These are phyloP conservation scores for Aspergillus novofumigatus DNA, from an alignment of 2,329 filamentous ascomycete species.

Conservation along the genomic window DNA sequence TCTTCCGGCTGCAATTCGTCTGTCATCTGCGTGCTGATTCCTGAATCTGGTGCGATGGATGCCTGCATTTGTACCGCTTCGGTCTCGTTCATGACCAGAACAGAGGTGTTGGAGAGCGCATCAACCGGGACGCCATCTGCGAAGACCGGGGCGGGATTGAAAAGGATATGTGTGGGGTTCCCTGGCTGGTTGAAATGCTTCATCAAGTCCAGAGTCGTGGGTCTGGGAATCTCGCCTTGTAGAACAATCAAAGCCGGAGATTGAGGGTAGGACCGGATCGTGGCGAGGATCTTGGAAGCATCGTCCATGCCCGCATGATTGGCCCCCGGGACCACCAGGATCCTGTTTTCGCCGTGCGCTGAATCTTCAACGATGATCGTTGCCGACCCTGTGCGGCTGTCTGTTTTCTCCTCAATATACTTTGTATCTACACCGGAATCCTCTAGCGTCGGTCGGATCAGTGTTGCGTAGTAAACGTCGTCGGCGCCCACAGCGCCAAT, in stretches of 20 bases:
- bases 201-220: neutral
- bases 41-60: neutral
- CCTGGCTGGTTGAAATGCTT: neutral
- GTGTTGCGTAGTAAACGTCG: constrained; percentile 56
- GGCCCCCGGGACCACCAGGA: constrained; percentile 64
- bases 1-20: neutral
- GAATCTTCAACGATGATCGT: constrained; percentile 67
- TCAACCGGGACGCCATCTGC: constrained; percentile 58
- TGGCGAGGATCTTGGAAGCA: constrained; percentile 25
- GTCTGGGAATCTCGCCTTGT: neutral
- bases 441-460: constrained; percentile 51
- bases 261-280: neutral
- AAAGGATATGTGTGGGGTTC: constrained; percentile 50
- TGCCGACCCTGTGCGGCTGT: constrained; percentile 44
- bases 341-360: constrained; percentile 64
- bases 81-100: constrained; percentile 1
- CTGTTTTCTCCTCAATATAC: constrained; percentile 50
- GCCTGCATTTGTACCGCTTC: neutral
- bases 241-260: neutral
- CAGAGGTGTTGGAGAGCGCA: constrained; percentile 11
- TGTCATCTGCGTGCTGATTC: neutral
- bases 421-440: constrained; percentile 56
- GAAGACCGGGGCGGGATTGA: constrained; percentile 80
- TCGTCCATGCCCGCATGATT: constrained; percentile 46
- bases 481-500: constrained; percentile 60